Evolutionary conservation across 768 basidiomycete species (phyloP).

Genomic region (Thelephora ganbajun): DNA sequence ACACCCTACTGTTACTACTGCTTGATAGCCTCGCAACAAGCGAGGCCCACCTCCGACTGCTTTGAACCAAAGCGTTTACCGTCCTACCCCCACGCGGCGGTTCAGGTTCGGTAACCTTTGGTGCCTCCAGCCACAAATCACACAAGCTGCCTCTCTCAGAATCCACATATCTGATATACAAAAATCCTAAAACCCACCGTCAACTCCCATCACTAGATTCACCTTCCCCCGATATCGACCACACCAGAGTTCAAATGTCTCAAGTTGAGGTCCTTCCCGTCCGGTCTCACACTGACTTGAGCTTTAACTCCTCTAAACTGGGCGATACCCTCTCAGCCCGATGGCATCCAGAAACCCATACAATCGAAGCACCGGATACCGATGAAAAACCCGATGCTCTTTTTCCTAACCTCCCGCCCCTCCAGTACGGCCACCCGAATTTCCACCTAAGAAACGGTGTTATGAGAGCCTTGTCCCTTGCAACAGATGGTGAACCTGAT

Average conservation of each 20-base stretch:
- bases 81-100: conserved; percentile 59
- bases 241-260: conserved; percentile 29
- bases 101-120: conserved; percentile 56
- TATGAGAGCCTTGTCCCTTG: conserved; percentile 42
- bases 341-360: neutral
- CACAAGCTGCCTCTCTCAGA: conserved; percentile 6
- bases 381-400: conserved; percentile 26
- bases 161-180: too few relatives aligned
- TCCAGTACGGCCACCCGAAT: conserved; percentile 55
- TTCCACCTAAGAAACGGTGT: conserved; percentile 68
- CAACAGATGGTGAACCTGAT: conserved; percentile 42
- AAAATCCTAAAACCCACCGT: conserved; percentile 1
- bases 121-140: conserved; percentile 19
- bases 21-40: conserved; percentile 23
- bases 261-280: conserved; percentile 35
- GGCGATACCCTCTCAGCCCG: neutral
- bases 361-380: neutral
- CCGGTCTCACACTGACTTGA: conserved; percentile 16
- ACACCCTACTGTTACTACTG: conserved; percentile 4
- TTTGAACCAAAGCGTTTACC: conserved; percentile 30
- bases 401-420: conserved; percentile 52
- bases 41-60: conserved; percentile 57
- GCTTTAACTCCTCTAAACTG: conserved; percentile 9
- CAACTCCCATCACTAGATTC: neutral
- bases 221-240: neutral